Base-by-base conservation (phyloP, 2,329 filamentous ascomycete species). In the Dendryphion nanum region DNA sequence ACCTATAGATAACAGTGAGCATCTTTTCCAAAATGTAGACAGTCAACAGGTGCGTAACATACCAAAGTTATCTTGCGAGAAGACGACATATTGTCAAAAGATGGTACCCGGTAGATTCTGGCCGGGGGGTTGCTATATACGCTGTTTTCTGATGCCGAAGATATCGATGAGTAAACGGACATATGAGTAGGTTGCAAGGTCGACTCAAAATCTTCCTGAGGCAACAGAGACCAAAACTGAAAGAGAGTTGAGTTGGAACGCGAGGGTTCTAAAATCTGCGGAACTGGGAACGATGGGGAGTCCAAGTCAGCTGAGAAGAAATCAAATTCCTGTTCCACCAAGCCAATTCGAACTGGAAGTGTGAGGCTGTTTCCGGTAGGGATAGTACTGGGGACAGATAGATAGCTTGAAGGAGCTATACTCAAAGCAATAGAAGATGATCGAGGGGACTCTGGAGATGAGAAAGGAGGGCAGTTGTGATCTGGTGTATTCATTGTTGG, bases 101-200 rank as follows among this genome's bases (percentile, higher is more conserved):
- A 45, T 23, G 56, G 53, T 2, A 52, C 16, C 2, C 40, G 38
- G 38, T 63, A 63, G n/a, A n/a, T n/a, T n/a, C 52, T 52, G 23
- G 55, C 45, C 23, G 53, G 55, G 17, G 54, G 59, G 30, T 45
- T 57, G 45, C 41, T 56, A 33, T 55, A 60, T 18, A 43, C 44
- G 36, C 44, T 57, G 29, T 48, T 20, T 3, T 52, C 39, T 12
- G 49, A 55, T 15, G 51, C 40, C 23, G 37, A 33, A 5, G 51
- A 56, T 15, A 45, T 40, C 13, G 37, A 36, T n/a, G 53, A 58
- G 33, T 48, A 48, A 4, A 49, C 43, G 17, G 53, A 57, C 48
- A 58, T 54, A 30, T 46, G 50, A 40, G 24, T 13, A 28, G 35
- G 38, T 18, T 40, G n/a, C n/a, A n/a, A n/a, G n/a, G n/a, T n/a